Evolutionary conservation across 257 asterid species (phyloP), one percentile per base, ranked within the genome.

Genomic region (Solanum chilense): DNA sequence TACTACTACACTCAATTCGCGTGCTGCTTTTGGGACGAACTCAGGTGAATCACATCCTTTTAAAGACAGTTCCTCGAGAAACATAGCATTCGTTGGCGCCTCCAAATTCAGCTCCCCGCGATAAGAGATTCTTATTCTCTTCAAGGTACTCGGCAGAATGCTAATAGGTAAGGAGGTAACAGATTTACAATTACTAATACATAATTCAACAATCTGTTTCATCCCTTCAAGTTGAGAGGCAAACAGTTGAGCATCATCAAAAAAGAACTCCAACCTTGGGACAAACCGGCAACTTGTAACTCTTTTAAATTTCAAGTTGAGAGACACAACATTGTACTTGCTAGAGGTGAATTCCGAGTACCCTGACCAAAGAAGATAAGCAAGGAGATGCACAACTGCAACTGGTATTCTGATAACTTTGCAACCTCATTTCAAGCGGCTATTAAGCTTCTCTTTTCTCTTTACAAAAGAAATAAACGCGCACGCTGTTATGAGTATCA

Each of bases 111-210:
- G 10, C 16, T 66, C 44, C 60, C 58, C 42, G 6, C 31, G 4
- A 33, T 7, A 0, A 1, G 1, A 1, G 1, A 83, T 21, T 10
- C 0, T 0, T 9, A 58, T 5, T 3, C 0, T 0, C 82, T 83
- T 62, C 44, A 85, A 23, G 0, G 23, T 25, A 23, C 5, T 29
- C 5, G 64, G 16, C 11, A 10, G 12, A 42, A 15, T 42, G 3
- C 47, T 31, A 15, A 23, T 12, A 12, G 29, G 69, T 16, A 47
- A 44, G 37, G 39, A 85, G 62, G 52, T 29, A 66, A 85, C 11
- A 29, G 82, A 85, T 1, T 73, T 16, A 69, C 82, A 44, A 27
- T 44, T 3, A 16, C 0, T 3, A 9, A 85, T 44, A 13, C 0
- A 2, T 25, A 85, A 41, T 71, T 25, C 13, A 41, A 18, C 82